A percentile compares a stretch with the other conserved stretches of the same genome.
These are phyloP conservation scores for Venturia carpophila DNA, from an alignment of 2,329 filamentous ascomycete species.

Conservation along the genomic window DNA sequence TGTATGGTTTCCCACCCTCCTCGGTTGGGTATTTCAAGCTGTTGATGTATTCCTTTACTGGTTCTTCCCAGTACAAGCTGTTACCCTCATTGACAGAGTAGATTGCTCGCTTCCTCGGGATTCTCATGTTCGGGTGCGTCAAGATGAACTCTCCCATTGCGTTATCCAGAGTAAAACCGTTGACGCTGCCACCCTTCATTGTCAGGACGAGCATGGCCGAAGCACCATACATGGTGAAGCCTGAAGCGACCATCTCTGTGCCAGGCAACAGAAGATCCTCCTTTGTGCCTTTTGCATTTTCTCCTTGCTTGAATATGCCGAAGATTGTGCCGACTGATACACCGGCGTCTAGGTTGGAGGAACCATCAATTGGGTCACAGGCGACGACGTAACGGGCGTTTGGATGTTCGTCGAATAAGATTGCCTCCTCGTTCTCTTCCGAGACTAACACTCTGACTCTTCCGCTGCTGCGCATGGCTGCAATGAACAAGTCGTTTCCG, in stretches of 20 bases:
- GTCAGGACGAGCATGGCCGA: constrained; percentile 95
- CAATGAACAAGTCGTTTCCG: constrained; percentile 95
- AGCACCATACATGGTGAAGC: constrained; percentile 99
- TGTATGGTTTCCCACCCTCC: constrained; percentile 77
- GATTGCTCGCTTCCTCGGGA: constrained; percentile 73
- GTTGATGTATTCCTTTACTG: constrained; percentile 80
- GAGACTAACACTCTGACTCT: constrained; percentile 91
- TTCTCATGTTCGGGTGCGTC: constrained; percentile 87
- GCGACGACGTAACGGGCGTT: constrained; percentile 82
- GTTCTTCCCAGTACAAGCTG: constrained; percentile 89
- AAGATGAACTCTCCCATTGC: constrained; percentile 98
- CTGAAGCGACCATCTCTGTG: constrained; percentile 82
- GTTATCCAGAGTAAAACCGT: constrained; percentile 96
- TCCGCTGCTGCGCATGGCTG: constrained; percentile 86
- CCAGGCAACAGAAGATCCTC: constrained; percentile 86
- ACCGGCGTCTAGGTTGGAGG: constrained; percentile 93
- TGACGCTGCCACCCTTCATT: constrained; percentile 85
- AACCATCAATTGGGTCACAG: constrained; percentile 96
- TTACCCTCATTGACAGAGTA: constrained; percentile 99
- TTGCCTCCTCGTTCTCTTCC: constrained; percentile 90
- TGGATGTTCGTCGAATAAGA: constrained; percentile 71
- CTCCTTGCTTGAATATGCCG: constrained; percentile 80
- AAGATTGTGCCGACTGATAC: constrained; percentile 98
- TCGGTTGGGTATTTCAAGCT: constrained; percentile 72
- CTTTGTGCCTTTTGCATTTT: constrained; percentile 63